Base-by-base conservation (phyloP, 441 rosid genomes). In the Biscutella auriculata region DNA sequence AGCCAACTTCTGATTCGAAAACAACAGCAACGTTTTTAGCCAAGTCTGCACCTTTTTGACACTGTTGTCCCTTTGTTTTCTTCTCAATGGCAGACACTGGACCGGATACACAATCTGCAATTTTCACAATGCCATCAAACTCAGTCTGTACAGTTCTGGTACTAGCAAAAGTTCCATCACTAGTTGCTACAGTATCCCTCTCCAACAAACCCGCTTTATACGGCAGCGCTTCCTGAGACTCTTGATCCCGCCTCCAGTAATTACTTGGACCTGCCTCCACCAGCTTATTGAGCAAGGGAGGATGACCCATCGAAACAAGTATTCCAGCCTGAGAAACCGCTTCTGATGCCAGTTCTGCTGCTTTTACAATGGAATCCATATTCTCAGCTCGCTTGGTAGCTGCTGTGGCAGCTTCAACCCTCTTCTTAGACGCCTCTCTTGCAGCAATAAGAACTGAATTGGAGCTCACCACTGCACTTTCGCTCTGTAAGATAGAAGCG, bases 271-370 rank as follows among this genome's bases (percentile, higher is more conserved):
- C 97, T 46, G 75, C 80, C 66, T 82, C 83, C 27, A 77, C 78
- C 43, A 87, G 80, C 70, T 82, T 80, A 57, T 62, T 62, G 69
- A 90, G 76, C 49, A 80, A 65, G 57, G 80, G 69, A 62, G 86
- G 82, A 54, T 84, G 94, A 15, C 92, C 90, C 95, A 90, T 79
- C 4, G 91, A 83, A 62, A 85, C 97, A 65, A 94, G 77, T 67
- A 76, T 84, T 65, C 99, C 97, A 65, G 96, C 97, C 73, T 90
- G 97, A 34, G 92, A 80, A 48, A 90, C 94, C 30, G 99, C 99
- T 63, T 82, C 95, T 11, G 92, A 91, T 60, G 97, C 96, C 71
- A 90, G 70, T 71, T 90, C 96, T 27, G 99, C 99, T 76, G 99
- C 99, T 75, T 78, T 87, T 25, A 94, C 83, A 62, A 90, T 77